Conservation (phyloP, 768 basidiomycete species). For the Sutorius australiensis region DNA sequence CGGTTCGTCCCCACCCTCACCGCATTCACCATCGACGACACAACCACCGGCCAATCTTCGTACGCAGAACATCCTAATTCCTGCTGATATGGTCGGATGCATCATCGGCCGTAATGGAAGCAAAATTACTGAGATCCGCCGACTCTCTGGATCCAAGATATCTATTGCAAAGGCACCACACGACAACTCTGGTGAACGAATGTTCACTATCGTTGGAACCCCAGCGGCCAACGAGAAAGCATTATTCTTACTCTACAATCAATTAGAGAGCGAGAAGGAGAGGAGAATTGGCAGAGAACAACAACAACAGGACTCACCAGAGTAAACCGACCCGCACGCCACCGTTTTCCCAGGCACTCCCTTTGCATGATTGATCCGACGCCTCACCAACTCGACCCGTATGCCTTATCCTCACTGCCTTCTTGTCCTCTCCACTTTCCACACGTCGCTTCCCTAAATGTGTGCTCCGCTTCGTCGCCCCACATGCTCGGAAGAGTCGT, state of each 20-base stretch:
- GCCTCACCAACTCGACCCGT: conserved; percentile 12
- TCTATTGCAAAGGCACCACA: conserved; percentile 99
- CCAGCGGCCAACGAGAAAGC: conserved; percentile 98
- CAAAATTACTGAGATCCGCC: conserved; percentile 99
- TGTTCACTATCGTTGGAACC: conserved; percentile 98
- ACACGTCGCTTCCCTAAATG: conserved; percentile 7
- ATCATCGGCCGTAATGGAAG: conserved; percentile 95
- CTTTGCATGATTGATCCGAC: conserved; percentile 17
- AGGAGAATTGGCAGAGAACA: conserved; percentile 83
- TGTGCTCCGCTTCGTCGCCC: conserved; percentile 9
- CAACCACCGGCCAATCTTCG: conserved; percentile 77
- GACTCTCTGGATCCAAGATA: conserved; percentile 96
- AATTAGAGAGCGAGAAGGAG: conserved; percentile 95
- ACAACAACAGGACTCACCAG: conserved; percentile 72
- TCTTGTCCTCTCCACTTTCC: conserved; percentile 27
- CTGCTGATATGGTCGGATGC: conserved; percentile 98
- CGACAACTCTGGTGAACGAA: conserved; percentile 97
- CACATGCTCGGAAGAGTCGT: conserved; percentile 15
- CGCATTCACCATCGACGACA: conserved; percentile 42
- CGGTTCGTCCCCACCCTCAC: conserved; percentile 39
- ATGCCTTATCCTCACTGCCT: conserved; percentile 27
- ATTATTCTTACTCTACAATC: conserved; percentile 94
- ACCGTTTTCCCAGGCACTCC: background rate
- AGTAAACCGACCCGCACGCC: conserved; percentile 16
- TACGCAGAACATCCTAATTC: conserved; percentile 99